phyloP scores from a whole-genome alignment of 2,329 filamentous ascomycete species.

The Pseudomassariella vexata region DNA sequence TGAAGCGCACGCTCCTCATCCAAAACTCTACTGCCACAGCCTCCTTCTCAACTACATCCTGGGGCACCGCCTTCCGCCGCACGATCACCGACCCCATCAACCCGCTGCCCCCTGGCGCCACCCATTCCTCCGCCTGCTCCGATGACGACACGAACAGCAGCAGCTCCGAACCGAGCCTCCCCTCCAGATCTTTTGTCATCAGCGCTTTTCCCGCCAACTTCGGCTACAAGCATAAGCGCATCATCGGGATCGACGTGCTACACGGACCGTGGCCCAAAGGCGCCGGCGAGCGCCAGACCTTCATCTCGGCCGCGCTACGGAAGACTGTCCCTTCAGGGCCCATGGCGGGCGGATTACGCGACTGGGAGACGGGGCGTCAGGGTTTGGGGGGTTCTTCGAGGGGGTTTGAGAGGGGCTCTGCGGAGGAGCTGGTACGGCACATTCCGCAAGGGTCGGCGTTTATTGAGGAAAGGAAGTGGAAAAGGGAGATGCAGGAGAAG shows the following conservation, averaged over 20 bases:
- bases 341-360: slow-evolving; percentile 21
- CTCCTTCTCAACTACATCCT: slow-evolving; percentile 14
- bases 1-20: slow-evolving; percentile 36
- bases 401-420: slow-evolving; percentile 15
- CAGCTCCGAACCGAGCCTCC: neutral
- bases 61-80: slow-evolving; percentile 16
- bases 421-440: slow-evolving; percentile 8
- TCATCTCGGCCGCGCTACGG: slow-evolving; percentile 18
- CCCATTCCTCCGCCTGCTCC: too few species aligned
- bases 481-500: slow-evolving; percentile 1
- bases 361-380: slow-evolving; percentile 26
- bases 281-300: slow-evolving; percentile 15
- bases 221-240: slow-evolving; percentile 17
- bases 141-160: neutral
- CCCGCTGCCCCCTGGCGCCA: too few species aligned
- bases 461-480: neutral
- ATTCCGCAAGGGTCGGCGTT: slow-evolving; percentile 2
- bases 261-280: slow-evolving; percentile 22
- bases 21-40: slow-evolving; percentile 9
- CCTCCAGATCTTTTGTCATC: slow-evolving; percentile 16
- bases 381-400: slow-evolving; percentile 14
- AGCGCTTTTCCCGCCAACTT: slow-evolving; percentile 22
- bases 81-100: slow-evolving; percentile 19
- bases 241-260: slow-evolving; percentile 18
- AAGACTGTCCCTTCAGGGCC: slow-evolving; percentile 17